phyloP scores from a whole-genome alignment of 78 protist species.

The Cavenderia fasciculata region DNA sequence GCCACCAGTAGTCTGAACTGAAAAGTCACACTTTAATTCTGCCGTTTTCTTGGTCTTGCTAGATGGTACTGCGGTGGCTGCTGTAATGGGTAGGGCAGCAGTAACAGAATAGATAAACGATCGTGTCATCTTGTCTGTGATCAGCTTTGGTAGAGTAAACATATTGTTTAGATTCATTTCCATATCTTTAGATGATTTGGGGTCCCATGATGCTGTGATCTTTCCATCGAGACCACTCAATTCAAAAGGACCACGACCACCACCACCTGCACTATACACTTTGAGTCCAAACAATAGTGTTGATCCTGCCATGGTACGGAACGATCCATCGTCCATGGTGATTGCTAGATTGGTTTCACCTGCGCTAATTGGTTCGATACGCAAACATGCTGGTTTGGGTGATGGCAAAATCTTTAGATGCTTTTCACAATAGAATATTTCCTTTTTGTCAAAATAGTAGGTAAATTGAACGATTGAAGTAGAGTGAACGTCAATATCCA shows the following conservation, averaged over 20 bases:
- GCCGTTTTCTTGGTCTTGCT: not conserved
- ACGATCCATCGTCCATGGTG: not conserved
- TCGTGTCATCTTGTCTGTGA: slow-evolving; percentile 12
- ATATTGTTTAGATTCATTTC: slow-evolving; percentile 11
- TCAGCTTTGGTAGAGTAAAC: slow-evolving; percentile 17
- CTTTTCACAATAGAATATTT: not conserved
- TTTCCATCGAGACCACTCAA: not conserved
- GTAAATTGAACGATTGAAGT: slow-evolving; percentile 1
- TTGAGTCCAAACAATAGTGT: slow-evolving; percentile 12
- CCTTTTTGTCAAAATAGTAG: not conserved
- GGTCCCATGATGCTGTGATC: slow-evolving; percentile 6
- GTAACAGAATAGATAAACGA: not conserved
- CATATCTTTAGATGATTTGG: not conserved
- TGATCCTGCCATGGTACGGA: not conserved
- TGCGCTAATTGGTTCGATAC: not conserved
- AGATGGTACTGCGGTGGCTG: not conserved
- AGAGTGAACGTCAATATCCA: slow-evolving; percentile 5
- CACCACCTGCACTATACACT: slow-evolving; percentile 58
- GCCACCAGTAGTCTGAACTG: slow-evolving; percentile 66
- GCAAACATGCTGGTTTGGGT: slow-evolving; percentile 21
- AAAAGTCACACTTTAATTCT: slow-evolving; percentile 32
- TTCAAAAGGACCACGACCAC: slow-evolving; percentile 52
- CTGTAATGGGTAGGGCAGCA: not conserved
- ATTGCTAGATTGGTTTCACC: not conserved
- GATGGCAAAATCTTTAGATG: slow-evolving; percentile 42